Percentiles rank a stretch among this genome's conserved stretches.
Conservation (phyloP, 75 land plant genomes). For the Selaginella moellendorffii region DNA sequence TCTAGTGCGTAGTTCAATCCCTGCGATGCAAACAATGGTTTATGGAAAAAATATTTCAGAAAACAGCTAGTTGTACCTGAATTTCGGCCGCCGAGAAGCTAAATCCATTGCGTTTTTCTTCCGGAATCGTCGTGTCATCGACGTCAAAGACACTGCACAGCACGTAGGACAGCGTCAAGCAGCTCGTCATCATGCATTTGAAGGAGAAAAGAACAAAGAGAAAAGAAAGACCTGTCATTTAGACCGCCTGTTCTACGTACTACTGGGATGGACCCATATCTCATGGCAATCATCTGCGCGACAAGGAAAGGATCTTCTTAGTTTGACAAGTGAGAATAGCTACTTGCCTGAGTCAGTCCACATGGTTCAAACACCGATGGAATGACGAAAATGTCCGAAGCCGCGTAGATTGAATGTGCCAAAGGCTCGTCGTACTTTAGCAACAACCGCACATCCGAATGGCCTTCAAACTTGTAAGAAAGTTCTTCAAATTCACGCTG, state of each 20-base stretch:
- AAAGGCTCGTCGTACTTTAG: constrained; percentile 87
- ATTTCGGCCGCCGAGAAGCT: constrained; percentile 57
- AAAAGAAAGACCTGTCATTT: constrained; percentile 96
- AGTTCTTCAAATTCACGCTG: constrained; percentile 89
- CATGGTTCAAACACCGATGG: constrained; percentile 98
- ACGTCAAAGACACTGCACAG: constrained; percentile 87
- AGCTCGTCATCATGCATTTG: no score
- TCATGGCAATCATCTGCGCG: constrained; percentile 95
- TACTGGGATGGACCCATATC: constrained; percentile 87
- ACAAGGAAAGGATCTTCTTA: background rate
- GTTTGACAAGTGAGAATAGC: background rate
- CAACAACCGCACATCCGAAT: constrained; percentile 56
- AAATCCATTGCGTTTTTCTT: constrained; percentile 61
- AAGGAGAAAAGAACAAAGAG: no score
- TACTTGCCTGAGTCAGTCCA: constrained; percentile 84
- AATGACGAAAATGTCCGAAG: constrained; percentile 88
- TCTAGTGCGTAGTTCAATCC: constrained; percentile 65
- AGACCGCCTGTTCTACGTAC: constrained; percentile 84
- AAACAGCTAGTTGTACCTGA: constrained; percentile 33
- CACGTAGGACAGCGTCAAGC: no score
- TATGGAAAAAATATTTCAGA: background rate
- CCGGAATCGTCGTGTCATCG: constrained; percentile 67
- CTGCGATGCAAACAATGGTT: constrained; percentile 31
- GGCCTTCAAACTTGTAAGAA: constrained; percentile 51
- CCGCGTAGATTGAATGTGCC: constrained; percentile 77